A percentile compares a stretch with the other conserved stretches of the same genome.
phyloP scores from a whole-genome alignment of 1,284 basidiomycete species.

The Irpex rosettiformis region DNA sequence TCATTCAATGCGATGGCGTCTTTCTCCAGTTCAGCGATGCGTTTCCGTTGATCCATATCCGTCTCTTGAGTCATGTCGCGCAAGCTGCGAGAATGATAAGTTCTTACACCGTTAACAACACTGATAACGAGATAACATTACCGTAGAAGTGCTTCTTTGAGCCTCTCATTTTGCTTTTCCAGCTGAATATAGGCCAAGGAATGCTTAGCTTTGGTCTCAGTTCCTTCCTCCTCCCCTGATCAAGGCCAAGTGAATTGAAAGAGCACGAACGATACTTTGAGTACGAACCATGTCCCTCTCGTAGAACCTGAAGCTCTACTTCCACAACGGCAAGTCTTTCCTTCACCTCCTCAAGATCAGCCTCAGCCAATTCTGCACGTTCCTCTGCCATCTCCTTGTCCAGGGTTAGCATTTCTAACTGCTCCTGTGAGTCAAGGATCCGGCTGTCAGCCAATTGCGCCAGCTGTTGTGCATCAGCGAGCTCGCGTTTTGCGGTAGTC shows the following conservation, averaged over 20 bases:
- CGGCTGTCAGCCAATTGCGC: conserved; percentile 56
- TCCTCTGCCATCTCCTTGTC: conserved; percentile 99
- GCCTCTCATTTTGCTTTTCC: conserved; percentile 92
- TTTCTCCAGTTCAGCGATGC: conserved; percentile 87
- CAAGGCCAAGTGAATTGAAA: conserved; percentile 10
- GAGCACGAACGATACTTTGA: no score
- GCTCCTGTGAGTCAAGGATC: conserved; percentile 76
- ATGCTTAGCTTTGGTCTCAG: conserved; percentile 50
- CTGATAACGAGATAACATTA: conserved; percentile 31
- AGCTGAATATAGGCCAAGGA: conserved; percentile 87
- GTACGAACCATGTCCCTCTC: conserved; percentile 45
- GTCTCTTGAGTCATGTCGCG: conserved; percentile 87
- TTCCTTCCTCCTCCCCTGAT: conserved; percentile 34
- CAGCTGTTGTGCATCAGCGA: conserved; percentile 67
- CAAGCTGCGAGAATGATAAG: conserved; percentile 52
- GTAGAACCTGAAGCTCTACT: conserved; percentile 80
- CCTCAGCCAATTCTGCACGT: conserved; percentile 77
- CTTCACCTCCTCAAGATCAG: conserved; percentile 72
- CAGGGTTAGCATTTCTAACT: conserved; percentile 91
- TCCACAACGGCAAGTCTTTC: conserved; percentile 82
- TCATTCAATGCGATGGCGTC: conserved; percentile 74
- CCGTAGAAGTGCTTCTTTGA: conserved; percentile 92
- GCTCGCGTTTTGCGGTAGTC: conserved; percentile 60
- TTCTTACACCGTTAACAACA: neutral
- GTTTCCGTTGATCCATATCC: conserved; percentile 80